phyloP scores from a whole-genome alignment of 345 rosid genomes.

The Theobroma cacao region DNA sequence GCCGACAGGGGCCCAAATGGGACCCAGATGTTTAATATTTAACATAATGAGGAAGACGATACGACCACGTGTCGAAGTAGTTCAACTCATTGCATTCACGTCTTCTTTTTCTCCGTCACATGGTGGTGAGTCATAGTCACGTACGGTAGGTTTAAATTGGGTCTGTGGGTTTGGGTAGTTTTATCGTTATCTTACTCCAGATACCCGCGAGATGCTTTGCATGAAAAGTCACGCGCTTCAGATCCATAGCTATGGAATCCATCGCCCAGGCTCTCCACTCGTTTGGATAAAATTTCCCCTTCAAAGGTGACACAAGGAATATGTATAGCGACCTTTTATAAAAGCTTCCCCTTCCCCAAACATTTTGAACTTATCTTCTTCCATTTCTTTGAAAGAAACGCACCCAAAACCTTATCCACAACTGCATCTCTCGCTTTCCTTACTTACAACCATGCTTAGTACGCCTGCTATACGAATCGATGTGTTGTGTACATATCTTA shows the following conservation, averaged over 20 bases:
- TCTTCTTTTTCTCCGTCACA: neutral
- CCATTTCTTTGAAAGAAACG: neutral
- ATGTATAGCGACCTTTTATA: neutral
- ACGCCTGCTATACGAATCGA: too few species aligned
- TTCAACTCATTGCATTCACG: neutral
- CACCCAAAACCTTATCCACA: neutral
- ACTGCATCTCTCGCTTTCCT: neutral
- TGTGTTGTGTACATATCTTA: too few species aligned
- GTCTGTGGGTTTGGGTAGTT: neutral
- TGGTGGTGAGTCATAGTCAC: neutral
- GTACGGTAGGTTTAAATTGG: neutral
- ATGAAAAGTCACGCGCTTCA: neutral
- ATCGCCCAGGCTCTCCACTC: neutral
- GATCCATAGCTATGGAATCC: neutral
- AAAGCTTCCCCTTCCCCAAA: neutral
- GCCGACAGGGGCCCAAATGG: neutral
- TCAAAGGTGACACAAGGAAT: slow-evolving; percentile 1
- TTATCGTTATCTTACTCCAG: neutral
- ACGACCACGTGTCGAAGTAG: slow-evolving; percentile 10
- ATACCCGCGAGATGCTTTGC: neutral
- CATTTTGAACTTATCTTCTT: neutral
- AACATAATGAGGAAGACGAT: neutral
- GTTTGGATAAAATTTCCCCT: neutral
- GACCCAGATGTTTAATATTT: slow-evolving; percentile 2
- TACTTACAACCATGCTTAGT: too few species aligned